Base-by-base conservation (phyloP, 305 asterid species). In the Lippia alba region DNA sequence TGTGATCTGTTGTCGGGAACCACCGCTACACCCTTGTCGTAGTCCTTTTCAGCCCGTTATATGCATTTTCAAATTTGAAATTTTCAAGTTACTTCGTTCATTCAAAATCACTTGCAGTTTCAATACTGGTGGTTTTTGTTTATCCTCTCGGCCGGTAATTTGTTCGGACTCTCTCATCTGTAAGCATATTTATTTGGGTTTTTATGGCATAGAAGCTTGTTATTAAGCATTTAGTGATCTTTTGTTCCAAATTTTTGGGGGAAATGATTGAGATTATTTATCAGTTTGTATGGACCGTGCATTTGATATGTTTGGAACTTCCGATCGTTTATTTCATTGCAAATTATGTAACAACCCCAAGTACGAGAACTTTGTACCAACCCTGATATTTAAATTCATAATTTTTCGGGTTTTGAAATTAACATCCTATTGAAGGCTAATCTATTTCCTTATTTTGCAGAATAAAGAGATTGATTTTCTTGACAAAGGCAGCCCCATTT, bases 391-490 rank as follows among this genome's bases (percentile, higher is more conserved):
- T 8, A 4, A 36, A 36, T 51, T 17, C 32, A 51, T 51, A 30
- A 6, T 16, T 16, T 51, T 16, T 51, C 30, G 9, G 56, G 17
- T 51, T 51, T 51, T 51, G 12, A 15, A 49, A 14, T 49, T n/a
- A n/a, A 14, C 5, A 49, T 49, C n/a, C 19, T 12, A 49, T 49
- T 49, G 53, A 49, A 15, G 8, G 16, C 17, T 51, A 8, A 4
- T 51, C 16, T 16, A 9, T 6, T 51, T 51, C 16, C 56, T 4
- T 15, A 15, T 51, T 51, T 65, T 64, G 34, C 54, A 65, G 56
- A 63, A 63, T 49, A 54, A 67, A 39, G 65, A 18, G 30, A 45
- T 2, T 40, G 41, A 64, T 30, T 56, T 39, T 61, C 44, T 6
- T 12, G 48, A 49, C 4, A 30, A 32, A 45, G 18, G 3, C 16